Evolutionary conservation across 164 flowering plant genomes (phyloP).

Genomic region (Taxillus chinensis): DNA sequence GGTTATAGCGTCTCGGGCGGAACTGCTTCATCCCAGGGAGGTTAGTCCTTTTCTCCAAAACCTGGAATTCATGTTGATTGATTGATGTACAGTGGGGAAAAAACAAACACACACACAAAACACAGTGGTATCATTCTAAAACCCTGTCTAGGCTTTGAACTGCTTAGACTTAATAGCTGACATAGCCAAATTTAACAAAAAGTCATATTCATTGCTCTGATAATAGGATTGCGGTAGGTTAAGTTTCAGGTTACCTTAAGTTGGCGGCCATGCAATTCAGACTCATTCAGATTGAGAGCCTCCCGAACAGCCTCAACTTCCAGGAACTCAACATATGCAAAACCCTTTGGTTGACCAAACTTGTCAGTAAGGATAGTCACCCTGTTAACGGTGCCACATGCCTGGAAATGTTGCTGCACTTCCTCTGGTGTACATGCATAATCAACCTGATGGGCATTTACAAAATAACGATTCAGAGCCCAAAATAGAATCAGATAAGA

Average conservation of each 20-base stretch:
- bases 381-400: conserved; percentile 57
- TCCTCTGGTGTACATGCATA: conserved; percentile 67
- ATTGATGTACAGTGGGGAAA: too few relatives aligned
- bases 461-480: background rate
- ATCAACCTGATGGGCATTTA: conserved; percentile 36
- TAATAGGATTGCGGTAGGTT: background rate
- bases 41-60: conserved; percentile 49
- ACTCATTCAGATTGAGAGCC: conserved; percentile 43
- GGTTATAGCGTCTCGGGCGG: conserved; percentile 40
- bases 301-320: conserved; percentile 53
- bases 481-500: background rate
- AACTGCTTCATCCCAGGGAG: conserved; percentile 66
- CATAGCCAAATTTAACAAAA: too few relatives aligned
- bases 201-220: too few relatives aligned
- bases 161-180: too few relatives aligned
- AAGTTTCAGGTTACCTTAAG: conserved; percentile 29
- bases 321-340: conserved; percentile 58
- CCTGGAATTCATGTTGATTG: conserved; percentile 20
- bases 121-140: too few relatives aligned
- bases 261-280: conserved; percentile 62
- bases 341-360: conserved; percentile 62
- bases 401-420: conserved; percentile 63
- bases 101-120: too few relatives aligned
- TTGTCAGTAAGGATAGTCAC: conserved; percentile 56
- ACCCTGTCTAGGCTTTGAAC: too few relatives aligned